Conservation (phyloP, 306 rosid species). For the Citrullus colocynthis region DNA sequence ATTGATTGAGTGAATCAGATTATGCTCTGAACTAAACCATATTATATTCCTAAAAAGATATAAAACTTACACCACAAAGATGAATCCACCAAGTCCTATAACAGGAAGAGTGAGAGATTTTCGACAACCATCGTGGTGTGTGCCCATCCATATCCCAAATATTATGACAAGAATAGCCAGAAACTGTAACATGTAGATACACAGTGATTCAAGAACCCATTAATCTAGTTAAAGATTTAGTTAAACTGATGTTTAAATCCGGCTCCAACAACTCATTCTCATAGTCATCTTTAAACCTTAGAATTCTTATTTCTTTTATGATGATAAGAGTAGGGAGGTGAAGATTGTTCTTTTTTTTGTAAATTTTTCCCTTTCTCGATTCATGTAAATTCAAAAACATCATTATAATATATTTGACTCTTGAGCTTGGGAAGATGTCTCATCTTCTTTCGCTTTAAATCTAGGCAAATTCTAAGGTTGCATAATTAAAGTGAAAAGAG, state of each 20-base stretch:
- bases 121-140: slow-evolving; percentile 71
- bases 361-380: background rate
- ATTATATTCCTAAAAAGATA: background rate
- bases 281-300: background rate
- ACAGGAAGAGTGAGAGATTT: slow-evolving; percentile 78
- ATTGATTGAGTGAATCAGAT: background rate
- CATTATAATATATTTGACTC: background rate
- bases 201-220: background rate
- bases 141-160: slow-evolving; percentile 90
- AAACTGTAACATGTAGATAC: slow-evolving; percentile 35
- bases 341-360: background rate
- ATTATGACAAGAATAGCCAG: slow-evolving; percentile 55
- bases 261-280: background rate
- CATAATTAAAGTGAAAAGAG: background rate
- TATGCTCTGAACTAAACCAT: background rate
- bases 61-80: slow-evolving; percentile 55
- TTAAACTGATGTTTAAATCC: background rate
- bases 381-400: background rate
- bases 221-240: background rate
- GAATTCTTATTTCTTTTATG: background rate
- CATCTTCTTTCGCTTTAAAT: background rate
- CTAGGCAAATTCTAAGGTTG: background rate
- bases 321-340: background rate
- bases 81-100: slow-evolving; percentile 62
- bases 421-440: background rate